Evolutionary conservation across 805 yeast species (phyloP).

Genomic region (Cyberlindnera subsufficiens): DNA sequence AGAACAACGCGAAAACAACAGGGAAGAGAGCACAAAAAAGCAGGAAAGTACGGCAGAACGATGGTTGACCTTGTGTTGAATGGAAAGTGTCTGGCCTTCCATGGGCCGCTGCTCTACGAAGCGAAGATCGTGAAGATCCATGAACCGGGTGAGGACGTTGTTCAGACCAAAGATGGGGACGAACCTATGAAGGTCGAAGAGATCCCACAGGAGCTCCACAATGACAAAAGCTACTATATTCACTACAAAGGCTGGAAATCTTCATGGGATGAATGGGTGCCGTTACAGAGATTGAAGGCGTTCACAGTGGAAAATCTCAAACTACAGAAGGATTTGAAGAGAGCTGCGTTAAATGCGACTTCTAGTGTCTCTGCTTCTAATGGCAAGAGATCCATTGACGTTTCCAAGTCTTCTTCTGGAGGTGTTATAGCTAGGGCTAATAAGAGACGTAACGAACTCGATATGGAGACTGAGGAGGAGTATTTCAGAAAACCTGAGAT

Average conservation of each 20-base stretch:
- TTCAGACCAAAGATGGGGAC: constrained; percentile 37
- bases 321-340: constrained; percentile 54
- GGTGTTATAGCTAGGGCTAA: constrained; percentile 14
- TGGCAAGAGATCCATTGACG: constrained; percentile 12
- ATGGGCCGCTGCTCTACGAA: constrained; percentile 86
- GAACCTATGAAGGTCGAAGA: constrained; percentile 12
- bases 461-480: constrained; percentile 26
- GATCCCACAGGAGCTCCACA: constrained; percentile 31
- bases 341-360: constrained; percentile 33
- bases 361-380: constrained; percentile 16
- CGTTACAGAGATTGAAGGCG: constrained; percentile 58
- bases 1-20: not conserved
- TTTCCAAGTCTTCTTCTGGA: constrained; percentile 6
- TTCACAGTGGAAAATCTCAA: constrained; percentile 62
- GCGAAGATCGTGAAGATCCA: constrained; percentile 70
- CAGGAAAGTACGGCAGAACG: not conserved
- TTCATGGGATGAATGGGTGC: constrained; percentile 97
- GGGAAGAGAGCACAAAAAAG: not conserved
- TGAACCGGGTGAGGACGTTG: constrained; percentile 41
- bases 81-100: constrained; percentile 66
- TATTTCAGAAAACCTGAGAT: constrained; percentile 33
- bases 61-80: constrained; percentile 14
- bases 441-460: constrained; percentile 25
- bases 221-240: constrained; percentile 49
- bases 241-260: constrained; percentile 96